Evolutionary conservation across 805 yeast genomes (phyloP).

Genomic region (Yarrowia alimentaria): DNA sequence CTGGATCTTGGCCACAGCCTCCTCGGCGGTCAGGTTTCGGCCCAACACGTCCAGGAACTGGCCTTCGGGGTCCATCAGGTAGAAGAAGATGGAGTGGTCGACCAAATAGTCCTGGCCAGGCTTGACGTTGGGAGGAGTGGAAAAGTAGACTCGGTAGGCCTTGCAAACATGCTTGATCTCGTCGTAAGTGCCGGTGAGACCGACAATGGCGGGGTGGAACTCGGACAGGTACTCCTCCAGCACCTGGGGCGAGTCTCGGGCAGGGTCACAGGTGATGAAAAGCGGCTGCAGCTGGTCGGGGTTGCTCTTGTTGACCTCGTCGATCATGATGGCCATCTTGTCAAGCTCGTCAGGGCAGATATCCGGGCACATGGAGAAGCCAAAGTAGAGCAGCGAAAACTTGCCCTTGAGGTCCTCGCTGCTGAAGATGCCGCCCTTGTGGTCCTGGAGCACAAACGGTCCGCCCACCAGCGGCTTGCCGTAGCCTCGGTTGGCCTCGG

Average conservation of each 20-base stretch:
- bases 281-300: constrained; percentile 62
- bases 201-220: constrained; percentile 85
- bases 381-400: constrained; percentile 87
- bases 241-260: constrained; percentile 85
- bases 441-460: constrained; percentile 70
- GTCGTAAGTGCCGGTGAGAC: constrained; percentile 88
- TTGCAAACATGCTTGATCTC: constrained; percentile 82
- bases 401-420: constrained; percentile 71
- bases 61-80: constrained; percentile 98
- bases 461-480: constrained; percentile 96
- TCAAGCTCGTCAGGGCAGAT: constrained; percentile 98
- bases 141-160: constrained; percentile 88
- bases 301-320: constrained; percentile 54
- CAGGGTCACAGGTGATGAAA: constrained; percentile 96
- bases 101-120: constrained; percentile 96
- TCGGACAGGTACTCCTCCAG: constrained; percentile 78
- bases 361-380: constrained; percentile 97
- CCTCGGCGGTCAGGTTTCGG: constrained; percentile 76
- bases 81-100: constrained; percentile 96
- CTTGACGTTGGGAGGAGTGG: constrained; percentile 92
- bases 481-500: constrained; percentile 79
- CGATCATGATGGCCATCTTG: constrained; percentile 72
- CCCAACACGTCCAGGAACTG: constrained; percentile 93
- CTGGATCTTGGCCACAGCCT: constrained; percentile 73
- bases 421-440: constrained; percentile 70